Base-by-base conservation (phyloP, 139 green algal species). In the Mesotaenium endlicherianum region DNA sequence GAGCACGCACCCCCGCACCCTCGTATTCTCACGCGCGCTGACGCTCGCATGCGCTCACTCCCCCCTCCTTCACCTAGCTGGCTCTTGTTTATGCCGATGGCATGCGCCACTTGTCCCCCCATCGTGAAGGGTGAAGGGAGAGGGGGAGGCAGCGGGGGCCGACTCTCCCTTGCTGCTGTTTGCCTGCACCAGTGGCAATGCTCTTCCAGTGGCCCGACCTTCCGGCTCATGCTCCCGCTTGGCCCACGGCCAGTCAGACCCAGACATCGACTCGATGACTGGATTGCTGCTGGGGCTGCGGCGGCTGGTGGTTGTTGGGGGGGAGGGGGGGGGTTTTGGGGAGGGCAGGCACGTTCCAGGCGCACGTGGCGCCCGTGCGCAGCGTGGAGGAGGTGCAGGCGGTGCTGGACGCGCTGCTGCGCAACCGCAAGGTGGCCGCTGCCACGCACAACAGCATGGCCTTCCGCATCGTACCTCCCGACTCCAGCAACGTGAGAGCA, bases 361-460 rank as follows among this genome's bases (percentile, higher is more conserved):
- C 77, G 47, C 82, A 88, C 74, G 14, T 88, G 40, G 57, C 75
- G 1, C 17, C 47, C n/a, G 86, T 86, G 30, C 8, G 14, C 14
- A 49, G 40, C 14, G 11, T 47, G 16, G 75, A 86, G 17, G 67
- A 86, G 20, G 75, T 90, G 17, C 45, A 86, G 30, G 31, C 26
- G 20, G 47, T 80, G 47, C 58, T 90, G 64, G 34, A 76, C 1
- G 47, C 40, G n/a, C 50, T 90, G 41, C 39, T 80, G 39, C 14
- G 26, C n/a, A 74, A 88, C 45, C 17, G 34, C 2, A 89, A 87
- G 38, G 77, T 91, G 40, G 58, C 43, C 3, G 49, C 16, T 4
- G 86, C 86, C n/a, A 89, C 87, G 45, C 87, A 91, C 72, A 91
- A 89, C 74, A 91, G 90, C 31, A 71, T 89, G 72, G 87, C 87